Evolutionary conservation across 2,329 filamentous ascomycete species (phyloP).

Genomic region (Hymenoscyphus salicellus): DNA sequence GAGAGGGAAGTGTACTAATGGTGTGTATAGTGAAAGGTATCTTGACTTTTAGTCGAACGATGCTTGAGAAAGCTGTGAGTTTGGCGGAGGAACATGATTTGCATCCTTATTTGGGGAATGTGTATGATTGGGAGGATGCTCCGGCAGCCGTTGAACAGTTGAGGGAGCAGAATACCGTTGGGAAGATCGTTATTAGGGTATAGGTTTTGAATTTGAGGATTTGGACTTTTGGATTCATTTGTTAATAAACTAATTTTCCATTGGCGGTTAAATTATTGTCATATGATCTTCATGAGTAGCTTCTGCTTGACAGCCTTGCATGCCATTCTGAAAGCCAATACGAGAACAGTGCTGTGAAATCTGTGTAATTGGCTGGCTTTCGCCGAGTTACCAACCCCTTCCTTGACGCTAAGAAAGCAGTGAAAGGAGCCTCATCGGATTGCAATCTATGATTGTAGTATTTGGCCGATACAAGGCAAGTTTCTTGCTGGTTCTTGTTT

Average conservation of each 20-base stretch:
- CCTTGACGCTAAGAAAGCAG: too few species aligned
- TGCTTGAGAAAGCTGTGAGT: constrained; percentile 68
- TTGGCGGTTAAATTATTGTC: background rate
- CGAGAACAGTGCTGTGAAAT: too few species aligned
- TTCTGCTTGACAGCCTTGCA: too few species aligned
- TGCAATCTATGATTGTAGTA: too few species aligned
- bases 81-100: constrained; percentile 69
- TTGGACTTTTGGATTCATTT: background rate
- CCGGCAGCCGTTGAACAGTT: constrained; percentile 66
- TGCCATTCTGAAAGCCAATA: too few species aligned
- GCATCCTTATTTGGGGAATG: constrained; percentile 71
- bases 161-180: constrained; percentile 67
- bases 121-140: constrained; percentile 73
- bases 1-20: constrained; percentile 48
- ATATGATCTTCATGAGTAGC: too few species aligned
- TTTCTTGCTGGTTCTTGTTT: too few species aligned
- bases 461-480: too few species aligned
- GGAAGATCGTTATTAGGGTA: constrained; percentile 55
- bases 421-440: too few species aligned
- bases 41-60: constrained; percentile 77
- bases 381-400: too few species aligned
- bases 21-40: constrained; percentile 56
- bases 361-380: too few species aligned
- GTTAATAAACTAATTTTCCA: background rate
- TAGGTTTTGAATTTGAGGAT: background rate